phyloP scores from a whole-genome alignment of 1,139 yeast species.

The Candida sanyaensis region DNA sequence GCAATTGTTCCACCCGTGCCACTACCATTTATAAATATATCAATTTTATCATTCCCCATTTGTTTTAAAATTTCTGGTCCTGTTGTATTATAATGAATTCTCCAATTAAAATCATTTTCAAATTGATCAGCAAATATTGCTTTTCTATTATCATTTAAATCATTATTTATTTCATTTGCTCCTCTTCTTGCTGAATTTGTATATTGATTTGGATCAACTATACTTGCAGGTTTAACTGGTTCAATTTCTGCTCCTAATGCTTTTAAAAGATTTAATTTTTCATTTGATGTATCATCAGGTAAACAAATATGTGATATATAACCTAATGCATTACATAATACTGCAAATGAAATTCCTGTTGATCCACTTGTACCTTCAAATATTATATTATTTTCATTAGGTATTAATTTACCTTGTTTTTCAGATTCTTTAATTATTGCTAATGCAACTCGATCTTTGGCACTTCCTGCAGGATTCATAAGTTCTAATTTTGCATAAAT shows the following conservation, averaged over 20 bases:
- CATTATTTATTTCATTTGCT: slow-evolving; percentile 54
- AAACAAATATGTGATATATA: slow-evolving; percentile 87
- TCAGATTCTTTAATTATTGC: slow-evolving; percentile 79
- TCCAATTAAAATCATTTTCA: slow-evolving; percentile 92
- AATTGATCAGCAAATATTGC: slow-evolving; percentile 96
- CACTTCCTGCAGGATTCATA: slow-evolving; percentile 92
- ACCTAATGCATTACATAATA: slow-evolving; percentile 84
- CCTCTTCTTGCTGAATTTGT: slow-evolving; percentile 82
- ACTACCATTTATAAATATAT: slow-evolving; percentile 79
- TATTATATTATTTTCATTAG: slow-evolving; percentile 59
- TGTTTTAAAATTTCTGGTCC: slow-evolving; percentile 90
- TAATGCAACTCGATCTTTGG: slow-evolving; percentile 91
- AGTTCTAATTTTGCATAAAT: slow-evolving; percentile 87
- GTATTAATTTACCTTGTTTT: slow-evolving; percentile 53
- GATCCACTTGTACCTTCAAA: slow-evolving; percentile 97
- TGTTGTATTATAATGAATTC: slow-evolving; percentile 75
- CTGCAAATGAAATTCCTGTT: slow-evolving; percentile 92
- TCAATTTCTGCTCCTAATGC: slow-evolving; percentile 85
- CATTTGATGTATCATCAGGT: slow-evolving; percentile 93
- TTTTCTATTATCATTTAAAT: slow-evolving; percentile 32
- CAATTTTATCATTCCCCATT: slow-evolving; percentile 52
- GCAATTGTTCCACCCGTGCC: slow-evolving; percentile 83
- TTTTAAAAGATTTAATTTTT: slow-evolving; percentile 69
- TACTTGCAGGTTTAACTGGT: slow-evolving; percentile 91
- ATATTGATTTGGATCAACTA: slow-evolving; percentile 90